Evolutionary conservation across 495 filamentous ascomycete genomes (phyloP).

Genomic region (Xeromyces bisporus): DNA sequence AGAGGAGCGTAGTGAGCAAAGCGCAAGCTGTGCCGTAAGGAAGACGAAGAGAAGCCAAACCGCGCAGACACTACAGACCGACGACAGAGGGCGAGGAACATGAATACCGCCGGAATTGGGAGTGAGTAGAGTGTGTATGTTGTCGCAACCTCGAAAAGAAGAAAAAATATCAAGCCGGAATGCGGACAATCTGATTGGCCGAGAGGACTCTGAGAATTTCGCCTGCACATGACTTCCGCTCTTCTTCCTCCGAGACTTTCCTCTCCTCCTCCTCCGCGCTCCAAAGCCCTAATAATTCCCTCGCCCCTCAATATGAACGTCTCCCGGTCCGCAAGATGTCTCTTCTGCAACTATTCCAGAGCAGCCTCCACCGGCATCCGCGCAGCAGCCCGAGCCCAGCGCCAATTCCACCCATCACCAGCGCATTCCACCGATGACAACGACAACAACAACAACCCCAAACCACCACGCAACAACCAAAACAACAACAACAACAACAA

Average conservation of each 20-base stretch:
- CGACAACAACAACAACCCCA: slow-evolving; percentile 18
- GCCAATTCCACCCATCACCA: slow-evolving; percentile 35
- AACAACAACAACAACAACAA: slow-evolving; percentile 13
- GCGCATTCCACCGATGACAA: slow-evolving; percentile 9
- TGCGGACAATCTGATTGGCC: too few species aligned
- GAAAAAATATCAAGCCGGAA: slow-evolving; percentile 4
- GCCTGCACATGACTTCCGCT: too few species aligned
- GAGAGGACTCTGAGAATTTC: slow-evolving; percentile 21
- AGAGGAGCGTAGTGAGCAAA: slow-evolving; percentile 3
- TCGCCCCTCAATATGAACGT: slow-evolving; percentile 33
- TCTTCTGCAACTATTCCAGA: slow-evolving; percentile 35
- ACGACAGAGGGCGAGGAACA: not conserved
- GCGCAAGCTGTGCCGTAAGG: not conserved
- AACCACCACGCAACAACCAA: slow-evolving; percentile 11
- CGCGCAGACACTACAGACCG: not conserved
- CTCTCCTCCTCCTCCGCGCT: slow-evolving; percentile 1
- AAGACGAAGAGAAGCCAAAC: not conserved
- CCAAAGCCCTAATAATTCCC: not conserved
- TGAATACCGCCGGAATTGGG: not conserved
- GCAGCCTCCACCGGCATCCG: slow-evolving; percentile 23
- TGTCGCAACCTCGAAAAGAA: too few species aligned
- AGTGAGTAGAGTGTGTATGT: slow-evolving; percentile 4
- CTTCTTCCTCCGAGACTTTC: slow-evolving; percentile 14
- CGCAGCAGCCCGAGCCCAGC: slow-evolving; percentile 29
- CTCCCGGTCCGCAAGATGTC: slow-evolving; percentile 39